Evolutionary conservation across 164 flowering plant species (phyloP).

Genomic region (Macadamia integrifolia): DNA sequence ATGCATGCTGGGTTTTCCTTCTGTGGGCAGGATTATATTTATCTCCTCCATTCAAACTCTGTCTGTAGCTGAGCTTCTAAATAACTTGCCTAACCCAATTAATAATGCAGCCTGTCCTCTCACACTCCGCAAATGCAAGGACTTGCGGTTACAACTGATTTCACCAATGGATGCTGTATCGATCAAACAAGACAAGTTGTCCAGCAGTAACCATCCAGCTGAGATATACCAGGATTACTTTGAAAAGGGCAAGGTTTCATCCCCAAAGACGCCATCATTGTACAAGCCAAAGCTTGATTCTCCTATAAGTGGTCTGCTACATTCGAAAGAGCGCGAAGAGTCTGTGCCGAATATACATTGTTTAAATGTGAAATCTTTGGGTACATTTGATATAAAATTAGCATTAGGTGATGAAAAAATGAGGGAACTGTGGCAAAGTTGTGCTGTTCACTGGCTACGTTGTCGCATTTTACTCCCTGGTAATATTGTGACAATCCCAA

Average conservation of each 20-base stretch:
- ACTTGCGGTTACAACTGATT: constrained; percentile 48
- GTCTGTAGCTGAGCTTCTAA: constrained; percentile 10
- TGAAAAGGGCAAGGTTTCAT: constrained; percentile 32
- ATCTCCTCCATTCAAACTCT: constrained; percentile 41
- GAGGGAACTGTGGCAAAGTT: constrained; percentile 47
- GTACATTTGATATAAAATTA: constrained; percentile 13
- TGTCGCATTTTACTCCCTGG: constrained; percentile 57
- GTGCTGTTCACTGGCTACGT: constrained; percentile 47
- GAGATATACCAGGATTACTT: constrained; percentile 16
- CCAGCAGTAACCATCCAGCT: constrained; percentile 7
- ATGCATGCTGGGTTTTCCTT: constrained; percentile 64
- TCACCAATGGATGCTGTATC: constrained; percentile 17
- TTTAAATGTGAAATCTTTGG: too few species aligned
- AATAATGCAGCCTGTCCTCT: constrained; percentile 18
- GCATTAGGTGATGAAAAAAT: constrained; percentile 43
- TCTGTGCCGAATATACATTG: constrained; percentile 4
- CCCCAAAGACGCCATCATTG: constrained; percentile 57
- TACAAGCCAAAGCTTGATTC: constrained; percentile 30
- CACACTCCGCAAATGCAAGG: constrained; percentile 37
- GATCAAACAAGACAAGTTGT: constrained; percentile 3
- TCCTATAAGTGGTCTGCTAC: constrained; percentile 16
- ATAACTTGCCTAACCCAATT: constrained; percentile 7
- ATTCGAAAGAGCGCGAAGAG: constrained; percentile 22
- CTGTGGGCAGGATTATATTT: constrained; percentile 50
- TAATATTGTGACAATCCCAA: constrained; percentile 61